Conservation (phyloP, 2,329 filamentous ascomycete genomes). For the Fonsecaea pugnacius region DNA sequence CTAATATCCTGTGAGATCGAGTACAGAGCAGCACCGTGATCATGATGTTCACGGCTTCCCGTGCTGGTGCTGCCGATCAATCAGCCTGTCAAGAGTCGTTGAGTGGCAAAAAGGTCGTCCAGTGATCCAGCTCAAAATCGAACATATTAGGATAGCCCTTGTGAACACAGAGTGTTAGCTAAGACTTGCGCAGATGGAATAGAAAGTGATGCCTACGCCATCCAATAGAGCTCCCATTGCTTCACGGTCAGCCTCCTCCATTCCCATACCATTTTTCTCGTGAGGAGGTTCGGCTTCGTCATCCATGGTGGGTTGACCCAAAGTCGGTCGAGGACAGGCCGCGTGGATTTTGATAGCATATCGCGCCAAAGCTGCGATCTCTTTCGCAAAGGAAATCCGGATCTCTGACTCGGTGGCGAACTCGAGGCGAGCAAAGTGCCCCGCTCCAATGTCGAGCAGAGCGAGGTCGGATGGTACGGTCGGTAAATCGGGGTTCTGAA, state of each 20-base stretch:
- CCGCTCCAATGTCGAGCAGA: conserved; percentile 12
- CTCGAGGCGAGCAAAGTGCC: conserved; percentile 11
- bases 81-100: not conserved
- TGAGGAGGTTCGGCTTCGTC: not conserved
- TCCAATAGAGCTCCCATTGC: not conserved
- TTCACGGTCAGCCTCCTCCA: not conserved
- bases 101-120: not conserved
- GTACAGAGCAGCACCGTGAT: too few species aligned
- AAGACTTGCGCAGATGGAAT: too few species aligned
- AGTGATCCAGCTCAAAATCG: conserved; percentile 5
- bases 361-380: conserved; percentile 31
- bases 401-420: conserved; percentile 9
- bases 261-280: not conserved
- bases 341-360: conserved; percentile 18
- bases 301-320: not conserved
- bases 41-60: too few species aligned
- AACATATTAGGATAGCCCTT: not conserved
- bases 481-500: not conserved
- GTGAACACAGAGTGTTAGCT: not conserved
- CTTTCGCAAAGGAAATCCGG: not conserved
- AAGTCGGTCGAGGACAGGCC: not conserved
- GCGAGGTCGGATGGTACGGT: conserved; percentile 7
- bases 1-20: too few species aligned
- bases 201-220: not conserved
- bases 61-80: too few species aligned